Percentiles rank a stretch among this genome's conserved stretches.
Conservation (phyloP, 305 asterid genomes). For the Rubia occidens region DNA sequence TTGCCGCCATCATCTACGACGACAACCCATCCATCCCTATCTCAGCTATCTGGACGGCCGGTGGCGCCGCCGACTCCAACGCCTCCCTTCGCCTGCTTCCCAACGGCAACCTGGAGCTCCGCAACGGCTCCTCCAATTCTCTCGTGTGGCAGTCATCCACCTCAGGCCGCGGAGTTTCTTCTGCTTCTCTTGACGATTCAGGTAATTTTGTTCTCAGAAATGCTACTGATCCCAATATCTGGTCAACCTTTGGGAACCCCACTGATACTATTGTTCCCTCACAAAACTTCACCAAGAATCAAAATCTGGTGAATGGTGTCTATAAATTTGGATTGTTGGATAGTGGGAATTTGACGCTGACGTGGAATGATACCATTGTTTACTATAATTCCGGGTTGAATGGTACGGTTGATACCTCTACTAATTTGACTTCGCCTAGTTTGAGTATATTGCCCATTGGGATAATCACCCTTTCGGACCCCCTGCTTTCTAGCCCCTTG, state of each 20-base stretch:
- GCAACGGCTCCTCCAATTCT: slow-evolving; percentile 25
- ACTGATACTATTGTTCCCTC: slow-evolving; percentile 58
- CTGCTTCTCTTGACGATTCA: slow-evolving; percentile 47
- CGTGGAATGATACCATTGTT: slow-evolving; percentile 39
- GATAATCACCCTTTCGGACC: slow-evolving; percentile 38
- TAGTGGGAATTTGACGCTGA: slow-evolving; percentile 39
- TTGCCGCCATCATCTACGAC: slow-evolving; percentile 46
- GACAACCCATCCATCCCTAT: slow-evolving; percentile 26
- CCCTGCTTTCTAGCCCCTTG: slow-evolving; percentile 27
- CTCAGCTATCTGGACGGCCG: slow-evolving; percentile 65
- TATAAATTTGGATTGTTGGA: slow-evolving; percentile 33
- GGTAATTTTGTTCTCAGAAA: slow-evolving; percentile 55
- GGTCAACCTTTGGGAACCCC: slow-evolving; percentile 68
- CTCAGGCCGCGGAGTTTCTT: slow-evolving; percentile 34
- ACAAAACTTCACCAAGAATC: slow-evolving; percentile 42
- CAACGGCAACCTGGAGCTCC: slow-evolving; percentile 61
- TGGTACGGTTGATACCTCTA: slow-evolving; percentile 20
- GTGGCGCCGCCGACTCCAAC: slow-evolving; percentile 46
- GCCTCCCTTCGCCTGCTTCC: slow-evolving; percentile 45
- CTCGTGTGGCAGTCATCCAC: slow-evolving; percentile 62
- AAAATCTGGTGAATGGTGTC: slow-evolving; percentile 36
- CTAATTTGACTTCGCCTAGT: slow-evolving; percentile 45
- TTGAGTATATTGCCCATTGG: slow-evolving; percentile 40
- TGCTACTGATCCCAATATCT: slow-evolving; percentile 23
- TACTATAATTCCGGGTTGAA: slow-evolving; percentile 44